Percentiles rank a stretch among this genome's conserved stretches.
These are phyloP conservation scores for Cadophora luteo-olivacea DNA, from an alignment of 2,329 filamentous ascomycete species.

Conservation along the genomic window DNA sequence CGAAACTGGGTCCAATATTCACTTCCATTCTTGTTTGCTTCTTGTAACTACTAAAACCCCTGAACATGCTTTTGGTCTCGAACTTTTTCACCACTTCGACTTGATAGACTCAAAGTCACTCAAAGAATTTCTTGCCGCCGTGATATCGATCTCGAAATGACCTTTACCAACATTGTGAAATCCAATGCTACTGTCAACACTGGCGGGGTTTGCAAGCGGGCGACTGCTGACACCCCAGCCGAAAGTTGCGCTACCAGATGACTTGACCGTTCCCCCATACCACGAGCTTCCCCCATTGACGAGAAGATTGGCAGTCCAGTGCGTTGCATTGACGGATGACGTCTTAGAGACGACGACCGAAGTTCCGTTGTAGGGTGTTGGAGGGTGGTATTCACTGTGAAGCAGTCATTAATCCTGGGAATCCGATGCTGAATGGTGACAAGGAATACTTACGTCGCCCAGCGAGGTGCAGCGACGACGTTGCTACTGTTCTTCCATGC, in stretches of 20 bases:
- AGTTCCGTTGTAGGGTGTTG: conserved; percentile 19
- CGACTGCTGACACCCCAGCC: conserved; percentile 22
- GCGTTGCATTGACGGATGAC: conserved; percentile 26
- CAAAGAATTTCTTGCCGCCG: conserved; percentile 16
- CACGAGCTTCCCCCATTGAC: conserved; percentile 24
- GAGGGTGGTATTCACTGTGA: conserved; percentile 25
- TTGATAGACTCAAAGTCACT: not conserved
- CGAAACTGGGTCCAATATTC: not conserved
- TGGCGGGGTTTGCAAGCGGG: conserved; percentile 12
- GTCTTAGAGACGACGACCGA: conserved; percentile 12
- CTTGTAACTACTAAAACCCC: no score
- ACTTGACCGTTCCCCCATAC: conserved; percentile 21
- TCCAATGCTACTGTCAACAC: conserved; percentile 18
- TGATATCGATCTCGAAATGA: conserved; percentile 28
- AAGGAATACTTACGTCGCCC: conserved; percentile 24
- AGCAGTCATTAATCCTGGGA: not conserved
- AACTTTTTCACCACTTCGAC: not conserved
- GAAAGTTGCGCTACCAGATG: conserved; percentile 20
- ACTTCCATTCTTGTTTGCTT: not conserved
- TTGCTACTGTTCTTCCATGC: conserved; percentile 26
- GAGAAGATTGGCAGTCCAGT: conserved; percentile 26
- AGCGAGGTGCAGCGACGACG: conserved; percentile 22
- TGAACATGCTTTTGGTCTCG: not conserved
- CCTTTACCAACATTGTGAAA: conserved; percentile 27
- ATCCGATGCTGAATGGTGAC: not conserved